Evolutionary conservation across 257 asterid genomes (phyloP).

Genomic region (Solanum chilense): DNA sequence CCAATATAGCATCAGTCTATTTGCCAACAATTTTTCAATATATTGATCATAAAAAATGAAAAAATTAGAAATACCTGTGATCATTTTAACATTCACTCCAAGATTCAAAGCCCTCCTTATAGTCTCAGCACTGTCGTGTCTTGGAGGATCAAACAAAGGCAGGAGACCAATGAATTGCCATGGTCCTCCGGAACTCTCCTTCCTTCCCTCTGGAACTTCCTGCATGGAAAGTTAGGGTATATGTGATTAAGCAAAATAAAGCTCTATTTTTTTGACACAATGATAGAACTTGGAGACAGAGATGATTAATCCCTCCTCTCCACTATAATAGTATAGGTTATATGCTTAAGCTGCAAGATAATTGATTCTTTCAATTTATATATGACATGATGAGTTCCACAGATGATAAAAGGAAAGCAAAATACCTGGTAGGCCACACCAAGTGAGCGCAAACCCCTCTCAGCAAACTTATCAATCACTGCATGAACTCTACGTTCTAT

Average conservation of each 20-base stretch:
- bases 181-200: constrained; percentile 42
- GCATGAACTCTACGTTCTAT: constrained; percentile 40
- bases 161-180: constrained; percentile 37
- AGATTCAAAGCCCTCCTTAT: constrained; percentile 42
- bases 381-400: neutral
- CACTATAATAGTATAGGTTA: neutral
- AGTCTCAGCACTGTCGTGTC: constrained; percentile 50
- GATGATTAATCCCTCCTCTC: neutral
- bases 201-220: constrained; percentile 48
- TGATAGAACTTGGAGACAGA: neutral
- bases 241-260: neutral
- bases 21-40: neutral
- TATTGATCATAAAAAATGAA: neutral
- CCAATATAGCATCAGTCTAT: neutral
- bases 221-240: neutral
- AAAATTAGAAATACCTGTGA: constrained; percentile 21
- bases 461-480: constrained; percentile 45
- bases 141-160: constrained; percentile 45
- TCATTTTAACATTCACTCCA: constrained; percentile 45
- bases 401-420: neutral
- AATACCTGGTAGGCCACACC: constrained; percentile 45
- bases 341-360: neutral
- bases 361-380: neutral
- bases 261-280: neutral
- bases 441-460: constrained; percentile 42